Base-by-base conservation (phyloP, 2,329 filamentous ascomycete genomes). In the Paracamarosporium sp. region DNA sequence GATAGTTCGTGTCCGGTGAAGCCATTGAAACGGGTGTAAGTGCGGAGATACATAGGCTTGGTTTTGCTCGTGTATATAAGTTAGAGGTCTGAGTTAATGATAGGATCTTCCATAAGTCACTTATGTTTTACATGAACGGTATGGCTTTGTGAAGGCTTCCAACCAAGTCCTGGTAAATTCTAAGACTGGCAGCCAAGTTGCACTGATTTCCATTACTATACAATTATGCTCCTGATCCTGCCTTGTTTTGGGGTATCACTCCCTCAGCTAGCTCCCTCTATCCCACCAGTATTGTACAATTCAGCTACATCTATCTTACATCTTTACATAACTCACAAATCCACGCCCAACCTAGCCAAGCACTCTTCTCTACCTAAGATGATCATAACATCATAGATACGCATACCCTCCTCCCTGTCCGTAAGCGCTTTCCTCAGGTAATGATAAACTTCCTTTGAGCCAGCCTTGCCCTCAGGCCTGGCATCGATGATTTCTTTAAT, bases 361-460 rank as follows among this genome's bases (percentile, higher is more conserved):
- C 62, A 68, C 62, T 77, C 74, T 17, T 63, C 52, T 45, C 71
- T 45, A 1, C 74, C 74, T 43, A 78, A 41, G 2, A 77, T 67
- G 15, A 68, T 33, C 69, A 78, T 74, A 13, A 76, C 56, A 44
- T 76, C 74, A 38, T 69, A 73, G n/a, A 78, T 46, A 31, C 72
- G 52, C 54, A 75, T 73, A 0, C 75, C 75, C 41, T 72, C 60
- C 15, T 74, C 67, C 22, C 67, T 63, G 3, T 64, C 71, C 12
- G 72, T 73, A 33, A 77, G 20, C 45, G 64, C 67, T 58, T 67
- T 61, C 13, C 75, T 45, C 40, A 78, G 27, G 51, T 75, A 73
- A 40, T 75, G 69, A 58, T 73, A 78, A 15, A 74, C 67, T 6
- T 73, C 59, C 31, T 73, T 76, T 2, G 63, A 57, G 1, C 64